Conservation (phyloP, 345 rosid species). For the Clarkia xantiana region DNA sequence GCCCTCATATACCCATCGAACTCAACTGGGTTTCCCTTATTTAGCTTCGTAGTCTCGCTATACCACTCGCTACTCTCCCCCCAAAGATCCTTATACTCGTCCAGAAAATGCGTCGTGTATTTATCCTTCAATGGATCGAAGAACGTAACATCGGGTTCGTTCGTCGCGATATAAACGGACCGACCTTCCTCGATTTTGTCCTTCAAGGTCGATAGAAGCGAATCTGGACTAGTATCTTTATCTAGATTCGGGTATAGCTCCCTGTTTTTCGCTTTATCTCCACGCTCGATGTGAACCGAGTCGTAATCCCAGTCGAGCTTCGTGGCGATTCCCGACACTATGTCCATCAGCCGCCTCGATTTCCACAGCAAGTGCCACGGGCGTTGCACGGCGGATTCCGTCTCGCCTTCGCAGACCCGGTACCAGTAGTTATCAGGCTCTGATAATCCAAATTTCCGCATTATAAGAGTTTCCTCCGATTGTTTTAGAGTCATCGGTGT, state of each 20-base stretch:
- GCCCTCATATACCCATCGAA: conserved; percentile 91
- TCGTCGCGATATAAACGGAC: conserved; percentile 65
- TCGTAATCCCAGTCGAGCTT: conserved; percentile 91
- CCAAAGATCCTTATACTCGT: conserved; percentile 78
- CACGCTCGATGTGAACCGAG: conserved; percentile 69
- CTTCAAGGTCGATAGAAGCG: conserved; percentile 49
- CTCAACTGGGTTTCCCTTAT: conserved; percentile 66
- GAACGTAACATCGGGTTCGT: conserved; percentile 51
- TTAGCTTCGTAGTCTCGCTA: conserved; percentile 66
- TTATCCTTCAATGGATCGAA: conserved; percentile 72
- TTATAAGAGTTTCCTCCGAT: conserved; percentile 57
- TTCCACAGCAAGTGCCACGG: conserved; percentile 93
- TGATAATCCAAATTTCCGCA: conserved; percentile 83
- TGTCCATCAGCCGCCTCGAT: conserved; percentile 83
- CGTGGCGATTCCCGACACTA: conserved; percentile 52
- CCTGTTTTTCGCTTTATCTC: conserved; percentile 64
- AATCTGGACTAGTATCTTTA: conserved; percentile 48
- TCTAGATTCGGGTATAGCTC: conserved; percentile 89
- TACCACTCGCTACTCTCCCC: conserved; percentile 82
- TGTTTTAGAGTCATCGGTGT: conserved; percentile 63
- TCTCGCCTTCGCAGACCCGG: conserved; percentile 88
- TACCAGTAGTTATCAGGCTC: conserved; percentile 97
- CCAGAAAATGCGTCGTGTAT: conserved; percentile 71
- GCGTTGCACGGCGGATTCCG: conserved; percentile 57
- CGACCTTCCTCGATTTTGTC: conserved; percentile 75